Evolutionary conservation across 2,329 filamentous ascomycete genomes (phyloP).

Genomic region (Phyllosticta capitalensis): DNA sequence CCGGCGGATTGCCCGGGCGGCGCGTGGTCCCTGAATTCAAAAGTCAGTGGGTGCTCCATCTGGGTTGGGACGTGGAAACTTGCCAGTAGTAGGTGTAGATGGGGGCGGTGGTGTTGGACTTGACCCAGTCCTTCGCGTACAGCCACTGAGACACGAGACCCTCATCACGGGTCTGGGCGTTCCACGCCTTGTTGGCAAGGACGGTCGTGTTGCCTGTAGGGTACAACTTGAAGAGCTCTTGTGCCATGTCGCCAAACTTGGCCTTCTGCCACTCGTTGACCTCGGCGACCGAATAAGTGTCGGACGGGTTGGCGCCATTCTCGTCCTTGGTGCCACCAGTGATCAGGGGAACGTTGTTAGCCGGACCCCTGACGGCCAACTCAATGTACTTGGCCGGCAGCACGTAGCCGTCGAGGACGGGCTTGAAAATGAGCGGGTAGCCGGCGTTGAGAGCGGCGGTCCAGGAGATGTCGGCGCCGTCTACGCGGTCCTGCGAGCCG

Average conservation of each 20-base stretch:
- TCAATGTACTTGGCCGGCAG: conserved; percentile 21
- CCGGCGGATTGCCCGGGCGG: conserved; percentile 27
- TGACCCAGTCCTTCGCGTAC: conserved; percentile 17
- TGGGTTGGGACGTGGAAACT: too few species aligned
- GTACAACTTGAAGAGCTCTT: conserved; percentile 15
- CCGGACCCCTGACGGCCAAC: conserved; percentile 16
- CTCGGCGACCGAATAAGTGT: conserved; percentile 15
- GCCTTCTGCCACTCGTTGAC: conserved; percentile 14
- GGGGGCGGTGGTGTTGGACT: conserved; percentile 11
- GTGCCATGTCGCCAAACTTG: conserved; percentile 12
- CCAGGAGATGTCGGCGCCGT: not conserved
- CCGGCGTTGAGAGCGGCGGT: not conserved
- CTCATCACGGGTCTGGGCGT: conserved; percentile 17
- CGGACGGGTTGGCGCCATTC: conserved; percentile 17
- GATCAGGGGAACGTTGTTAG: conserved; percentile 22
- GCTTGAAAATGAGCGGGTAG: conserved; percentile 1
- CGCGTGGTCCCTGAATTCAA: too few species aligned
- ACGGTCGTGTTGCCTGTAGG: conserved; percentile 14
- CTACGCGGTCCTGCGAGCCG: not conserved
- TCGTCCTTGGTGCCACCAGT: conserved; percentile 25
- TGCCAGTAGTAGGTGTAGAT: conserved; percentile 31
- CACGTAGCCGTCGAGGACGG: conserved; percentile 12
- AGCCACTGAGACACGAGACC: conserved; percentile 19
- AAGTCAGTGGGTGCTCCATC: too few species aligned
- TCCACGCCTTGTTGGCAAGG: conserved; percentile 16